phyloP scores from a whole-genome alignment of 495 filamentous ascomycete species.

The Pseudotulostoma volvatum region DNA sequence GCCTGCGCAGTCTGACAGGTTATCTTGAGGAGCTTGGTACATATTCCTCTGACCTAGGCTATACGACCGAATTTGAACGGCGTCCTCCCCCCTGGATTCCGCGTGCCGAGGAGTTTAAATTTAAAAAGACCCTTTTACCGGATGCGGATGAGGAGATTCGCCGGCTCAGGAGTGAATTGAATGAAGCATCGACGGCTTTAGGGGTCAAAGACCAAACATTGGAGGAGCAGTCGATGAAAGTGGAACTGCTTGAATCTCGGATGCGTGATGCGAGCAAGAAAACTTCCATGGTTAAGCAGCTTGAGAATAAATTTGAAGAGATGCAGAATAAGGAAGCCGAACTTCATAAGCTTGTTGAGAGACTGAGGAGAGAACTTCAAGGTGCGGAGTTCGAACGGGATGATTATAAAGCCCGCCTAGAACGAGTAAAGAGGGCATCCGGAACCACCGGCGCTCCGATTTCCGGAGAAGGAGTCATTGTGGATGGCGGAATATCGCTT shows the following conservation, averaged over 20 bases:
- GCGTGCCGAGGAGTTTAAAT: conserved; percentile 61
- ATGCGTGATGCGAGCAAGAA: conserved; percentile 39
- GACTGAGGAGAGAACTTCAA: conserved; percentile 27
- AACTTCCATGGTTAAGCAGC: conserved; percentile 28
- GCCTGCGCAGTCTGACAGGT: conserved; percentile 45
- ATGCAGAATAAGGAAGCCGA: conserved; percentile 28
- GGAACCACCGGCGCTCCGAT: conserved; percentile 35
- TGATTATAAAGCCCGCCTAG: conserved; percentile 57
- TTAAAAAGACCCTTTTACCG: conserved; percentile 56
- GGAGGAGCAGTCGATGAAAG: conserved; percentile 65
- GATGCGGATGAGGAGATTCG: conserved; percentile 69
- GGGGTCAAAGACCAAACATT: conserved; percentile 85
- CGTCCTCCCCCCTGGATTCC: conserved; percentile 65
- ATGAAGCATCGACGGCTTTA: conserved; percentile 42
- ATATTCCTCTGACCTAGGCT: conserved; percentile 55
- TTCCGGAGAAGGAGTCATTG: conserved; percentile 25
- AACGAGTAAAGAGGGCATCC: conserved; percentile 32
- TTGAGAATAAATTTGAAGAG: conserved; percentile 47
- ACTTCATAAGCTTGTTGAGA: conserved; percentile 21
- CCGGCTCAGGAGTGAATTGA: conserved; percentile 56
- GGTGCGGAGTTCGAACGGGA: conserved; percentile 46
- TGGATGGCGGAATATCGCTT: conserved; percentile 26
- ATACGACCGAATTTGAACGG: conserved; percentile 73
- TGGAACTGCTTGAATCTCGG: conserved; percentile 35
- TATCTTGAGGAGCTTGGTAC: conserved; percentile 57